Percentiles rank a stretch among this genome's conserved stretches.
These are phyloP conservation scores for Ceratocystiopsis sp. DNA, from an alignment of 2,329 filamentous ascomycete species.

Conservation along the genomic window DNA sequence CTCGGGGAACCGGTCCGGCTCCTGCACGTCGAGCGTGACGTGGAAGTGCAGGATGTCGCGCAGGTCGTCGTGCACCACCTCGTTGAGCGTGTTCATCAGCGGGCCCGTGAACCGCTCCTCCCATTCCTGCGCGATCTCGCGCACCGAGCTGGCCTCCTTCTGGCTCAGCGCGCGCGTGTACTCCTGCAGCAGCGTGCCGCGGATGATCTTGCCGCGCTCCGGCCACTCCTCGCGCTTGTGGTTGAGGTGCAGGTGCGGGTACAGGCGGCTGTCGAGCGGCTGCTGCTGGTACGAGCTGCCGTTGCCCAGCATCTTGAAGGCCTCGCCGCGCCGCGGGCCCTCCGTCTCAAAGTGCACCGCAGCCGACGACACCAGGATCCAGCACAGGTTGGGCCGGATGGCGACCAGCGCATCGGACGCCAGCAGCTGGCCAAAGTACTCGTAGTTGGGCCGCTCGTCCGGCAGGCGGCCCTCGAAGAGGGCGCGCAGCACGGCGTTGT, in stretches of 20 bases:
- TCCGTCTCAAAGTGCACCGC: conserved; percentile 33
- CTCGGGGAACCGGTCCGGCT: conserved; percentile 37
- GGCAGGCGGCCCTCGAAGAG: conserved; percentile 40
- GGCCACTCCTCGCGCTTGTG: conserved; percentile 32
- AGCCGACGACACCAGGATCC: conserved; percentile 39
- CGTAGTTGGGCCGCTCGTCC: conserved; percentile 42
- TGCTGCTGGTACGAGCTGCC: conserved; percentile 16
- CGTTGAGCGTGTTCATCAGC: conserved; percentile 33
- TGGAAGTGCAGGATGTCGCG: conserved; percentile 46
- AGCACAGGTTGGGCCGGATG: conserved; percentile 39
- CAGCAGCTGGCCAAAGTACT: conserved; percentile 41
- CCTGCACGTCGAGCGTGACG: conserved; percentile 39
- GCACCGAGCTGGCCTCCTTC: conserved; percentile 37
- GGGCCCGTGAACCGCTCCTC: conserved; percentile 36
- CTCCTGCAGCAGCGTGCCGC: conserved; percentile 35
- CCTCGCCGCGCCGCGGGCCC: conserved; percentile 13
- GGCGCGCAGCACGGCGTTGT: conserved; percentile 45
- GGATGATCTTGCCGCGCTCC: conserved; percentile 27
- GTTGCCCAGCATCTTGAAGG: conserved; percentile 19
- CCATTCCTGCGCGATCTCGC: conserved; percentile 37
- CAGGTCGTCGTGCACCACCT: conserved; percentile 29
- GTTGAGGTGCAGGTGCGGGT: conserved; percentile 39
- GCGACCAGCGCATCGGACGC: conserved; percentile 35
- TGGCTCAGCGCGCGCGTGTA: conserved; percentile 38
- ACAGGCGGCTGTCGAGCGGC: conserved; percentile 27